A percentile compares a stretch with the other conserved stretches of the same genome.
phyloP scores from a whole-genome alignment of 2,329 filamentous ascomycete genomes.

The Dryadomyces sulphureus region DNA sequence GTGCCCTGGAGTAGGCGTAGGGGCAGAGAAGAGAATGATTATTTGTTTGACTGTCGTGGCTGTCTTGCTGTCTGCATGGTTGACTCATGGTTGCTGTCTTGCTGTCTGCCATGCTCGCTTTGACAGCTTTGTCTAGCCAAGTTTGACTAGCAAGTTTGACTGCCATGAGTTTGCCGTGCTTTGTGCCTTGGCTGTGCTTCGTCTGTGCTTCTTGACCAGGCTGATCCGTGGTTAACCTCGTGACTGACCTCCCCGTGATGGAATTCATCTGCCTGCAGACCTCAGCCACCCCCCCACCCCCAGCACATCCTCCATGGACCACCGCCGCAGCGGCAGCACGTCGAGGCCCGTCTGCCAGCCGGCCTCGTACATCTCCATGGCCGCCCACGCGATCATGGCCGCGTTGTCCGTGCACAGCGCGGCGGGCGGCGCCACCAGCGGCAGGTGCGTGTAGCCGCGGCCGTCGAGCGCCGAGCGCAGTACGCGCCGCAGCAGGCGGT shows the following conservation, averaged over 20 bases:
- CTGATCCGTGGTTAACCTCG: too few relatives aligned
- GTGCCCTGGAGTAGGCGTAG: constrained; percentile 42
- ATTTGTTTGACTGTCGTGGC: too few relatives aligned
- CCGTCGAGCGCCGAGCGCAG: constrained; percentile 40
- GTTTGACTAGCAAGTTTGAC: too few relatives aligned
- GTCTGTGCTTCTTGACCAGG: too few relatives aligned
- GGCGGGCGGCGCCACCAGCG: constrained; percentile 59
- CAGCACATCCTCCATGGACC: constrained; percentile 63
- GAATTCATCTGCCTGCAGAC: not conserved
- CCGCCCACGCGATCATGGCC: constrained; percentile 93
- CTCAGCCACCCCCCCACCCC: constrained; percentile 36
- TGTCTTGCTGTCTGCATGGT: too few relatives aligned
- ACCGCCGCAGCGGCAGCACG: constrained; percentile 48
- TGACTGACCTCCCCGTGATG: not conserved
- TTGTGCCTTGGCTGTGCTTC: too few relatives aligned
- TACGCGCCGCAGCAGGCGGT: constrained; percentile 61
- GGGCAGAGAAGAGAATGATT: not conserved
- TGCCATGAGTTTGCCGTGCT: too few relatives aligned
- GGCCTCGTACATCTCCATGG: constrained; percentile 76
- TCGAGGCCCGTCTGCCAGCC: constrained; percentile 53
- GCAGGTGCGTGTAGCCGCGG: constrained; percentile 47
- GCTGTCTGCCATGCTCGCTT: too few relatives aligned
- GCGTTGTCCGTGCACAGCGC: constrained; percentile 86
- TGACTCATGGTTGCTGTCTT: too few relatives aligned
- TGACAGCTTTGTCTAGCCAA: too few relatives aligned